Evolutionary conservation across 192 early-diverging fungal species (phyloP).

Genomic region (Cetraspora pellucida): DNA sequence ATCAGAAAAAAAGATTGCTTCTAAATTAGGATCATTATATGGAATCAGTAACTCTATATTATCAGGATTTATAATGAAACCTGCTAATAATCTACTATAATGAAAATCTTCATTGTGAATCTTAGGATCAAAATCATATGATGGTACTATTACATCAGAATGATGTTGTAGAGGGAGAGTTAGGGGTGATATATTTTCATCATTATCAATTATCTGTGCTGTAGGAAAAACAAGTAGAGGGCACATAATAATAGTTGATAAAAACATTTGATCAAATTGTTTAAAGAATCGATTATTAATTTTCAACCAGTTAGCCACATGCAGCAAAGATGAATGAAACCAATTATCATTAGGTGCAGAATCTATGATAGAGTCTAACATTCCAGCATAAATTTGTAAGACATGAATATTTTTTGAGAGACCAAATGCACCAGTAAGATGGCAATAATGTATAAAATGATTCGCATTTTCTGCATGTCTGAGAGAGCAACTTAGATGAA

Average conservation of each 20-base stretch:
- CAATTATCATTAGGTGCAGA: no score
- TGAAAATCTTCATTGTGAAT: neutral
- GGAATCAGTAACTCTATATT: neutral
- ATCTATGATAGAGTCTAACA: no score
- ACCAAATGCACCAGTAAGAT: no score
- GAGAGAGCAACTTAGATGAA: neutral
- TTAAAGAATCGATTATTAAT: neutral
- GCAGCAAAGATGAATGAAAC: neutral
- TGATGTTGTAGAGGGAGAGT: neutral
- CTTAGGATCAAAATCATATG: neutral
- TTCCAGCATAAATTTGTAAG: no score
- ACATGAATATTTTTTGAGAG: no score
- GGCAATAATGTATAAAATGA: no score
- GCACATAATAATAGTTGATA: neutral
- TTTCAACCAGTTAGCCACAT: neutral
- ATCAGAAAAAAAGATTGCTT: no score
- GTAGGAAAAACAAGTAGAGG: neutral
- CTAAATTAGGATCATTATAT: neutral
- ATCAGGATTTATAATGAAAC: neutral
- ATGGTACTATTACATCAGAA: neutral
- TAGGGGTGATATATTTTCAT: neutral
- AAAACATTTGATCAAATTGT: neutral
- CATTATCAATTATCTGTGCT: neutral
- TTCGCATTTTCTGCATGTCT: no score
- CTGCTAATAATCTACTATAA: neutral